Conservation (phyloP, 2,329 filamentous ascomycete species). For the Cadophora sp. region DNA sequence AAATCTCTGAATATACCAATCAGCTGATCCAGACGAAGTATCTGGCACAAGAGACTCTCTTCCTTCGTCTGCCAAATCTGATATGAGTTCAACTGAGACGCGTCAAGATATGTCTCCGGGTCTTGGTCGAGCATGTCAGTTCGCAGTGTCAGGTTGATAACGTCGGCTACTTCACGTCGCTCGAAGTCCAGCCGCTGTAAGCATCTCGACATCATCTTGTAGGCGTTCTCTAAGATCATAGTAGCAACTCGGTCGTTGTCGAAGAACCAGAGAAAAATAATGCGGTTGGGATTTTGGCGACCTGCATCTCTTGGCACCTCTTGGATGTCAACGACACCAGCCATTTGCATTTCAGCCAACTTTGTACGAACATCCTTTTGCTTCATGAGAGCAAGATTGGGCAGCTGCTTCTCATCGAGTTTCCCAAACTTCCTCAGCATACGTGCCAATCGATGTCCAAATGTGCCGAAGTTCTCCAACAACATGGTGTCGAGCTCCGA, state of each 20-base stretch:
- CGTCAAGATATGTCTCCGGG: slow-evolving; percentile 74
- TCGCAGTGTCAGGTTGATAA: slow-evolving; percentile 82
- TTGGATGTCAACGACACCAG: slow-evolving; percentile 88
- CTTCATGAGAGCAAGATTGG: slow-evolving; percentile 80
- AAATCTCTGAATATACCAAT: slow-evolving; percentile 85
- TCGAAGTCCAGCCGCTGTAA: slow-evolving; percentile 83
- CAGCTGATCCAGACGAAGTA: slow-evolving; percentile 83
- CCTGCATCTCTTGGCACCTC: slow-evolving; percentile 91
- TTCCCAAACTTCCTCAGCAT: slow-evolving; percentile 88
- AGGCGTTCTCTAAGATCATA: slow-evolving; percentile 79
- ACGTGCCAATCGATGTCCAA: slow-evolving; percentile 82
- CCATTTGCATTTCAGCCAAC: slow-evolving; percentile 84
- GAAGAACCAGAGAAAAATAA: slow-evolving; percentile 92
- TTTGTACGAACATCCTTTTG: slow-evolving; percentile 85
- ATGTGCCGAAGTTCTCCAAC: slow-evolving; percentile 75
- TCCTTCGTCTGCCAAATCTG: slow-evolving; percentile 66
- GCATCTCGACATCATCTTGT: slow-evolving; percentile 88
- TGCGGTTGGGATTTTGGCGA: slow-evolving; percentile 75
- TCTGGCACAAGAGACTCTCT: slow-evolving; percentile 78
- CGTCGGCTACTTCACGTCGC: slow-evolving; percentile 70
- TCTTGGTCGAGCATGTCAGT: slow-evolving; percentile 86
- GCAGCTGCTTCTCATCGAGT: slow-evolving; percentile 91
- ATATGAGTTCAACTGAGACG: slow-evolving; percentile 73
- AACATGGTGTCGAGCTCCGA: slow-evolving; percentile 84
- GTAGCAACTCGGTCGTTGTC: slow-evolving; percentile 75